Evolutionary conservation across 2,329 filamentous ascomycete species (phyloP), one percentile per base, ranked within the genome.

Genomic region (Diaporthe longicolla): DNA sequence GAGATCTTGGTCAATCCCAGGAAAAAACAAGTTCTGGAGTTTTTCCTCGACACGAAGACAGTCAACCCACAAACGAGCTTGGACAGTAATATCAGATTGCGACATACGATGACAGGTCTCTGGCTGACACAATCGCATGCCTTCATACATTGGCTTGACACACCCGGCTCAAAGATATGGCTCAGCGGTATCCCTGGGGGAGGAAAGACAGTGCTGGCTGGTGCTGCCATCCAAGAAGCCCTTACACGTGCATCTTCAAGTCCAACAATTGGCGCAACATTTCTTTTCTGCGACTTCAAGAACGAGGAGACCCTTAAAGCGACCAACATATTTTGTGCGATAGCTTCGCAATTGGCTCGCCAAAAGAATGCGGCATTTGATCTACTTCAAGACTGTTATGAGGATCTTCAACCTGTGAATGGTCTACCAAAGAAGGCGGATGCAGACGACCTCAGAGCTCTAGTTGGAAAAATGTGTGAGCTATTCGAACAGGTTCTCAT

Each of bases 191-290:
- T 80, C 24, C 78, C 79, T 1, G 80, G 80, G 0, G 78, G 76
- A 19, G 79, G 80, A 1, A 81, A 81, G 58, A 80, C 78, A 0
- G 76, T 81, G 1, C 61, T 81, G 3, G 78, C 79, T 8, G 77
- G 77, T 1, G 54, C 77, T 11, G 71, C 80, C 2, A 77, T 79
- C 52, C 63, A 79, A 48, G 75, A 76, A 4, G 71, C 76, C 1
- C 58, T 63, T 0, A 29, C 37, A 3, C 9, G 26, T 43, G 58
- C 37, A 9, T 29, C 58, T 63, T 24, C 5, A 8, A 21, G 2
- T 0, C 1, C n/a, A 2, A 7, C n/a, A 1, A 61, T 61, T 37
- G 58, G 58, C 0, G 24, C 58, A 10, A 37, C 37, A 29, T 63
- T 63, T 15, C 45, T 61, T 37, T 63, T 63, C 32, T 63, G 58